These are phyloP conservation scores for Elsinoe necatrix DNA, from an alignment of 2,329 filamentous ascomycete genomes.

Conservation along the genomic window DNA sequence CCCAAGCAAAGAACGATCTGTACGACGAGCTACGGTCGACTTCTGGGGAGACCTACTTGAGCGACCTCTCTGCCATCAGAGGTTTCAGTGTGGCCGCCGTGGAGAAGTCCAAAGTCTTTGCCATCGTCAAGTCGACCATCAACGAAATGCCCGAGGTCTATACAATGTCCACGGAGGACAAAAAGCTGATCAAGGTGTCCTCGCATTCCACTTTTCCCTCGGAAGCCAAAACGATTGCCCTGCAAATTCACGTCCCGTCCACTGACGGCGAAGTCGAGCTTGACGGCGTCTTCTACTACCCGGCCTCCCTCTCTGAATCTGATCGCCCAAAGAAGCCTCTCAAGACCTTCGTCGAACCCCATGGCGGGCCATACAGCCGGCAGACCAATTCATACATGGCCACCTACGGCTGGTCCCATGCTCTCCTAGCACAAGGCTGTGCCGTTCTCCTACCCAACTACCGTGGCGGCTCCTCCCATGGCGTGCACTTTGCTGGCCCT, in stretches of 20 bases:
- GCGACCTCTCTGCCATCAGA: not conserved
- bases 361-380: conserved; percentile 31
- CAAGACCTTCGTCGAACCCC: conserved; percentile 31
- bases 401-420: conserved; percentile 26
- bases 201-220: conserved; percentile 22
- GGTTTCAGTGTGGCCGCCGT: conserved; percentile 6
- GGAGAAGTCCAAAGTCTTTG: conserved; percentile 21
- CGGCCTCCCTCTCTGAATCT: conserved; percentile 12
- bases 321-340: conserved; percentile 20
- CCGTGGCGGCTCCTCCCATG: conserved; percentile 30
- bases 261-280: conserved; percentile 26
- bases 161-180: conserved; percentile 22
- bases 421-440: conserved; percentile 32
- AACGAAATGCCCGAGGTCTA: conserved; percentile 28
- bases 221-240: conserved; percentile 21
- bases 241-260: conserved; percentile 24
- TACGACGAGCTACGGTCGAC: conserved; percentile 21
- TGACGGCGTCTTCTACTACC: conserved; percentile 26
- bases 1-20: conserved; percentile 21
- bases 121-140: conserved; percentile 24
- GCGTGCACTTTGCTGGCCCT: conserved; percentile 27
- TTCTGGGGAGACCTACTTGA: conserved; percentile 18
- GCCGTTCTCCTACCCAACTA: conserved; percentile 34
- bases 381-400: conserved; percentile 27
- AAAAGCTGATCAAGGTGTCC: conserved; percentile 19